Evolutionary conservation across 1,284 basidiomycete species (phyloP), one percentile per base, ranked within the genome.

Genomic region (Apiotrichum sp.): DNA sequence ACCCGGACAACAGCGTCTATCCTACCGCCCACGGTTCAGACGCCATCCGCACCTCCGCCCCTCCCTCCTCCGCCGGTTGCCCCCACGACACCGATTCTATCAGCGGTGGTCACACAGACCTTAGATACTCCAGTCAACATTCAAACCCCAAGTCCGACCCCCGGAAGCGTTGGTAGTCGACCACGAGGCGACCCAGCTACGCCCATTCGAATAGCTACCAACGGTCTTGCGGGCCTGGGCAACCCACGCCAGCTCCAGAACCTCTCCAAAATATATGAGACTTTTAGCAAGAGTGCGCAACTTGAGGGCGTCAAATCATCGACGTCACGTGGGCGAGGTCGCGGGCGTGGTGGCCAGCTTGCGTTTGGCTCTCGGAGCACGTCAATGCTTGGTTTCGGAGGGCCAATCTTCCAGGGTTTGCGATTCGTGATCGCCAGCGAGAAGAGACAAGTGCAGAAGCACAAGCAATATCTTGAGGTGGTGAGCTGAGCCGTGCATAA

Each of bases 341-440:
- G 48, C 22, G 49, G 42, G 33, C 54, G 54, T 4, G 48, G 58
- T 13, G 36, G 56, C 46, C 52, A 38, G 7, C 40, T 39, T 4
- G 53, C 56, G 10, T 56, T 50, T 6, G 35, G 36, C 14, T 29
- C 47, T 1, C 36, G 39, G 9, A 42, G 29, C 3, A 32, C 34
- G 8, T 32, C 58, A 10, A 11, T 46, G 47, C 16, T 45, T 1
- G 59, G 58, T 7, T 40, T 63, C 2, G 65, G 64, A 9, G 64
- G 58, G 4, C 61, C 47, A 14, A 51, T 73, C 1, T 64, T 74
- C 50, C 59, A 70, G 5, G 69, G 67, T 0, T 55, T 72, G 34
- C 56, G 66, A 14, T 66, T 74, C 47, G 70, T 67, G 44, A 60
- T 71, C 8, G 65, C 72, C 3, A 60, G 61, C 1, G 68, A 67